These are phyloP conservation scores for Russula sp. DNA, from an alignment of 768 basidiomycete species.

Conservation along the genomic window DNA sequence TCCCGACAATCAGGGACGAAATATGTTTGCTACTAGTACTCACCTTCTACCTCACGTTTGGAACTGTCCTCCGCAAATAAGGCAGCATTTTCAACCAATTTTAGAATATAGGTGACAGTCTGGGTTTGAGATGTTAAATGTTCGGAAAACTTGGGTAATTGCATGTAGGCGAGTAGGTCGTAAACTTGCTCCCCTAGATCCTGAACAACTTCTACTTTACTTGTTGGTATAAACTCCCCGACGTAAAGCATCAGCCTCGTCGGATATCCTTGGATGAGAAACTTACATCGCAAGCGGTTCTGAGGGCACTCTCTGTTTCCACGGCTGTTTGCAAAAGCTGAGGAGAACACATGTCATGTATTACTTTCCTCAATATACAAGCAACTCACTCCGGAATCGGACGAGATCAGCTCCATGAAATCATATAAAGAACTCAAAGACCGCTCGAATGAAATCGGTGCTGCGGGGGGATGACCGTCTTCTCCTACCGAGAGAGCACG, in stretches of 20 bases:
- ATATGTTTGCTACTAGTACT: too few relatives aligned
- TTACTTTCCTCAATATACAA: background rate
- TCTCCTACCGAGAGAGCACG: background rate
- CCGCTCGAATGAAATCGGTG: conserved; percentile 5
- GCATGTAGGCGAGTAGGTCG: conserved; percentile 1
- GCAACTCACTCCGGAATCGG: background rate
- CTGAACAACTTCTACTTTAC: background rate
- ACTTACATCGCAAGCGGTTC: conserved; percentile 4
- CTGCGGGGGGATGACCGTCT: background rate
- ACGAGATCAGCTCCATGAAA: background rate
- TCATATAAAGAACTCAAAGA: background rate
- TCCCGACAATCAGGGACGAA: too few relatives aligned
- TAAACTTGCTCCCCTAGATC: conserved; percentile 3
- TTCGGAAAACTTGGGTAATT: background rate
- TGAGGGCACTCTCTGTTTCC: background rate
- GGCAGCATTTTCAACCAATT: conserved; percentile 5
- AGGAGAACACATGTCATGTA: background rate
- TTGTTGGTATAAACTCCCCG: background rate
- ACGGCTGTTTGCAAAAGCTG: background rate
- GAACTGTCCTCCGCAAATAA: conserved; percentile 14
- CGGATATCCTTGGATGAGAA: background rate
- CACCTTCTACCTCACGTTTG: background rate
- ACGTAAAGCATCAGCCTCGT: background rate
- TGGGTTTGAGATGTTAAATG: background rate
- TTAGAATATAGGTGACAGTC: background rate